phyloP scores from a whole-genome alignment of 2,329 filamentous ascomycete genomes.

The Sphaceloma murrayae region DNA sequence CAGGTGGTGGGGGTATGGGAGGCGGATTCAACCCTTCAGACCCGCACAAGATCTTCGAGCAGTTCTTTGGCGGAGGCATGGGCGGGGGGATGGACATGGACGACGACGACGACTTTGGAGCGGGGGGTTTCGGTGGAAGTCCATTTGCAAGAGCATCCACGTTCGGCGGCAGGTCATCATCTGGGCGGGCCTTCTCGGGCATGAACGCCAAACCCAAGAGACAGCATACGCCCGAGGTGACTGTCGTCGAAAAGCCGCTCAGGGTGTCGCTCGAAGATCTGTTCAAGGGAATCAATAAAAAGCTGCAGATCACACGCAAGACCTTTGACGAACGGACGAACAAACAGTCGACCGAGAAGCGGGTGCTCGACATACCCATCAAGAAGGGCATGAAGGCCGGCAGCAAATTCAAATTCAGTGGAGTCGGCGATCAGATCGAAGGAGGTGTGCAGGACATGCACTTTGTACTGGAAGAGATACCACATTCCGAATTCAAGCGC shows the following conservation, averaged over 20 bases:
- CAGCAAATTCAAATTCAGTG: slow-evolving; percentile 96
- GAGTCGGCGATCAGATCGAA: slow-evolving; percentile 95
- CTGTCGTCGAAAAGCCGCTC: slow-evolving; percentile 77
- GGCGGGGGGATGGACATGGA: slow-evolving; percentile 33
- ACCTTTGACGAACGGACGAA: slow-evolving; percentile 71
- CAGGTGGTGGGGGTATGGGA: slow-evolving; percentile 29
- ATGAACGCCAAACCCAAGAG: slow-evolving; percentile 30
- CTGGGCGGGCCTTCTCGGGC: slow-evolving; percentile 17
- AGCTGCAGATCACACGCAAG: slow-evolving; percentile 97
- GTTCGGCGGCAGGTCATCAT: slow-evolving; percentile 21
- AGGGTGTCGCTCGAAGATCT: slow-evolving; percentile 79
- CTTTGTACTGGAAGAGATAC: slow-evolving; percentile 92
- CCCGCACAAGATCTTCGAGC: slow-evolving; percentile 72
- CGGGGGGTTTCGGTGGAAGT: slow-evolving; percentile 27
- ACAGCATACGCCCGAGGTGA: slow-evolving; percentile 67
- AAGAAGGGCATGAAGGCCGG: slow-evolving; percentile 93
- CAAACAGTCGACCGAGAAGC: slow-evolving; percentile 78
- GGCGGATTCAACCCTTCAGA: slow-evolving; percentile 74
- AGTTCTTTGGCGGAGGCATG: slow-evolving; percentile 60
- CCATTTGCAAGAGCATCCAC: slow-evolving; percentile 4
- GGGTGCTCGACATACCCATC: slow-evolving; percentile 88
- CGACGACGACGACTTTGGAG: slow-evolving; percentile 36
- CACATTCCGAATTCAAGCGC: slow-evolving; percentile 72
- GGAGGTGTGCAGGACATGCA: slow-evolving; percentile 92
- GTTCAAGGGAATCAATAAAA: slow-evolving; percentile 80